Evolutionary conservation across 2,329 filamentous ascomycete genomes (phyloP), one percentile per base, ranked within the genome.

Genomic region (Neophaeococcomyces aloes): DNA sequence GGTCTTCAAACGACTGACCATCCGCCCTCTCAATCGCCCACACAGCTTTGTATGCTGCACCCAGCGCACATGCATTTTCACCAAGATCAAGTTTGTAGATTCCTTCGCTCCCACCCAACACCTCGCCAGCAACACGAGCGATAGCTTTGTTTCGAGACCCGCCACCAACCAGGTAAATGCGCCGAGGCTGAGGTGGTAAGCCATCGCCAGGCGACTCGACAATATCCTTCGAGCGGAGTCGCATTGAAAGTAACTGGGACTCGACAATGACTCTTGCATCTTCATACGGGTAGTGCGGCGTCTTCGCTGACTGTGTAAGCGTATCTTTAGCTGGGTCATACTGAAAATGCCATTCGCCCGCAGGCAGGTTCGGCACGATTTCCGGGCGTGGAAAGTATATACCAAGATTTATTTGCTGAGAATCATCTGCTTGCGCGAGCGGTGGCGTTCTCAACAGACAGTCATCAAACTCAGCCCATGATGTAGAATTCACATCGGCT

Each of bases 331-430:
- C 44, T 1, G 68, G 57, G 40, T 70, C 56, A 60, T 76, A 79
- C 15, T 74, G 77, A 69, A 83, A 94, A 37, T 87, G 81, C 84
- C 86, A 96, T 36, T 83, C 88, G 39, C 91, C 89, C 0, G 83
- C 77, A 43, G 72, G 78, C 47, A 95, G 76, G 61, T 94, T 94
- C 39, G 91, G 91, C 3, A 98, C 89, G 59, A 94, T 95, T 66
- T 98, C 91, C 2, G 86, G 88, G 2, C 91, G 79, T 13, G 86
- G 85, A 64, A 96, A 98, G 71, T 88, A 96, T n/a, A 96, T 76
- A 1, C 86, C 91, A 23, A 96, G 68, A 61, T 87, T 87, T 62
- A 86, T 82, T n/a, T 70, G 68, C 49, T 80, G 75, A 2, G 59
- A 57, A 0, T 64, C 59, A 0, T 64, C 58, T n/a, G 62, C 61